Base-by-base conservation (phyloP, 2,329 filamentous ascomycete genomes). In the Gnomoniopsis smithogilvyi region DNA sequence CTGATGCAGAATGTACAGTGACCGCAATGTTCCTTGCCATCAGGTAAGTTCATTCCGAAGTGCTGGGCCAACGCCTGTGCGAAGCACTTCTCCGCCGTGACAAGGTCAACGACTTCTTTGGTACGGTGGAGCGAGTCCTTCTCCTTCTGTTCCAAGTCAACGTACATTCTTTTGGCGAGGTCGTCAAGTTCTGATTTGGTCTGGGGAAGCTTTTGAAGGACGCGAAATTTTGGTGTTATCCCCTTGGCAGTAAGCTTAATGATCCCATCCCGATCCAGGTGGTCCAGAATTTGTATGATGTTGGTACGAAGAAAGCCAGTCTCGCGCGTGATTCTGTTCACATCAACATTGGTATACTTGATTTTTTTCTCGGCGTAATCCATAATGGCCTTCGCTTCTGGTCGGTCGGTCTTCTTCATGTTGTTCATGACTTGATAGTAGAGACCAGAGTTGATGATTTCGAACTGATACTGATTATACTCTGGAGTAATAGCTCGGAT, bases 401-500 rank as follows among this genome's bases (percentile, higher is more conserved):
- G 64, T 0, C 48, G 77, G 77, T 0, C 66, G 66, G 51, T 83
- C 79, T 2, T 64, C 62, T 1, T 51, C 59, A 59, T 59, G 17
- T 49, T 56, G 19, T 69, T 62, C 0, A 77, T 59, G 0, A 65
- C 59, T 2, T 63, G 60, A 11, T 67, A 62, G 56, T 80, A 78
- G 1, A 53, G 65, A 0, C 63, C 48, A 17, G 15, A 7, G 3
- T 24, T 47, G 2, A 63, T 72, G 14, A 72, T 69, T 49, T 74
- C 74, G 64, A 79, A 88, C 34, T 75, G 76, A 67, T 87, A 87
- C 1, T 76, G 72, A 8, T 75, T 79, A 61, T 86, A 88, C 45
- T 85, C 80, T 0, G 79, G 82, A 0, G 78, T 87, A 19, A 77
- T 80, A 17, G 79, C 83, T 22, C 85, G 77, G 33, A 88, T 74